phyloP scores from a whole-genome alignment of 1,284 basidiomycete genomes.

The Rhodotorula sp. region DNA sequence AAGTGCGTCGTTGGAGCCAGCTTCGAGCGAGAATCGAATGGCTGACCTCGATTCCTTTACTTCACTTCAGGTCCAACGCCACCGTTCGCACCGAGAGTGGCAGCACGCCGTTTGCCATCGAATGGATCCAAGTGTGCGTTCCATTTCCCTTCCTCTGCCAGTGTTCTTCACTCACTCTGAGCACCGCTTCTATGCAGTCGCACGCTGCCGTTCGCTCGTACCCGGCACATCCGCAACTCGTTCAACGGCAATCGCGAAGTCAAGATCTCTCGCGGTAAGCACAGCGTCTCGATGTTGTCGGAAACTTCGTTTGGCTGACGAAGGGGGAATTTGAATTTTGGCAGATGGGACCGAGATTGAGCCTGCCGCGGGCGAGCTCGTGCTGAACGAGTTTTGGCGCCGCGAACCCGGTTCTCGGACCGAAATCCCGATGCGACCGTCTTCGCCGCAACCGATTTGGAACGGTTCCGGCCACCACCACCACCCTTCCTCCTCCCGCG shows the following conservation, averaged over 20 bases:
- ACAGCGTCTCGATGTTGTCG: background rate
- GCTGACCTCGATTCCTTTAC: too few species aligned
- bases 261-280: slow-evolving; percentile 46
- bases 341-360: slow-evolving; percentile 42
- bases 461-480: background rate
- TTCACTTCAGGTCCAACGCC: background rate
- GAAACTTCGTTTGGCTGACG: too few species aligned
- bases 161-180: background rate
- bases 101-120: slow-evolving; percentile 73
- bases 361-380: slow-evolving; percentile 39
- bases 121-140: slow-evolving; percentile 66
- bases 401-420: background rate
- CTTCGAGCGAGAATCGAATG: background rate
- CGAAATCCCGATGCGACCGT: slow-evolving; percentile 5
- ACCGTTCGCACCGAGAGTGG: background rate
- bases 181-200: background rate
- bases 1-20: background rate
- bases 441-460: background rate
- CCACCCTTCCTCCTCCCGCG: background rate
- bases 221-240: slow-evolving; percentile 41
- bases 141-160: background rate
- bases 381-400: slow-evolving; percentile 28
- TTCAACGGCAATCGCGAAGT: slow-evolving; percentile 47
- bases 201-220: slow-evolving; percentile 32
- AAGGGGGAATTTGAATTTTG: background rate